Evolutionary conservation across 1,284 basidiomycete species (phyloP).

Genomic region (Taiwanofungus camphoratus): DNA sequence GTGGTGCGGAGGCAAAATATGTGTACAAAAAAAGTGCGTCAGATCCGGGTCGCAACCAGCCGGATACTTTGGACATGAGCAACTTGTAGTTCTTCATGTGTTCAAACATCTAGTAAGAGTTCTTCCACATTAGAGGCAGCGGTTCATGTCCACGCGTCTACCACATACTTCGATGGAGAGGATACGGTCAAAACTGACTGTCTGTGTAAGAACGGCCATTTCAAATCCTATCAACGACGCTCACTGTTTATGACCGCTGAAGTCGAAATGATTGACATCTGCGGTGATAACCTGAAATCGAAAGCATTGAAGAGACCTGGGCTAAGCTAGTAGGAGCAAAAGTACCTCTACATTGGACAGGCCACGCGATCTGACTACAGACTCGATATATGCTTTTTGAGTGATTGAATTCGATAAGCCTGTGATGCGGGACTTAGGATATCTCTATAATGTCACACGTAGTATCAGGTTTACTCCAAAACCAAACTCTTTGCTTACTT

Average conservation of each 20-base stretch:
- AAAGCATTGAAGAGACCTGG: no score
- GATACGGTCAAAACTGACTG: slow-evolving; percentile 63
- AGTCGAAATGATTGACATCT: slow-evolving; percentile 67
- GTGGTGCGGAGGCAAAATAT: slow-evolving; percentile 68
- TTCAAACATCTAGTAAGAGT: slow-evolving; percentile 60
- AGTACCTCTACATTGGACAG: slow-evolving; percentile 52
- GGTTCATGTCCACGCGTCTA: not conserved
- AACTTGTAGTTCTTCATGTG: slow-evolving; percentile 77
- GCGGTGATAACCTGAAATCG: slow-evolving; percentile 55
- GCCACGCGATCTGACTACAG: slow-evolving; percentile 44
- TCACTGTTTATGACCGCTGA: slow-evolving; percentile 44
- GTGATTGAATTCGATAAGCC: slow-evolving; percentile 71
- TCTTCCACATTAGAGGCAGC: not conserved
- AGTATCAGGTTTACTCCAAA: not conserved
- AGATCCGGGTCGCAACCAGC: slow-evolving; percentile 55
- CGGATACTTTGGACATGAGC: slow-evolving; percentile 61
- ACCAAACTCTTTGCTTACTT: slow-evolving; percentile 40
- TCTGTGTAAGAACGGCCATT: slow-evolving; percentile 1
- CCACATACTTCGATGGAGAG: slow-evolving; percentile 61
- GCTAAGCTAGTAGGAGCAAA: not conserved
- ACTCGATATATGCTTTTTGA: slow-evolving; percentile 66
- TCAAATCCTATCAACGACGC: slow-evolving; percentile 23
- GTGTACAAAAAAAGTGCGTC: slow-evolving; percentile 62
- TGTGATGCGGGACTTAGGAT: slow-evolving; percentile 61
- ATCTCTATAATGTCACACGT: slow-evolving; percentile 42